Base-by-base conservation (phyloP, 352 stramenopile species). In the Phytophthora kernoviae region DNA sequence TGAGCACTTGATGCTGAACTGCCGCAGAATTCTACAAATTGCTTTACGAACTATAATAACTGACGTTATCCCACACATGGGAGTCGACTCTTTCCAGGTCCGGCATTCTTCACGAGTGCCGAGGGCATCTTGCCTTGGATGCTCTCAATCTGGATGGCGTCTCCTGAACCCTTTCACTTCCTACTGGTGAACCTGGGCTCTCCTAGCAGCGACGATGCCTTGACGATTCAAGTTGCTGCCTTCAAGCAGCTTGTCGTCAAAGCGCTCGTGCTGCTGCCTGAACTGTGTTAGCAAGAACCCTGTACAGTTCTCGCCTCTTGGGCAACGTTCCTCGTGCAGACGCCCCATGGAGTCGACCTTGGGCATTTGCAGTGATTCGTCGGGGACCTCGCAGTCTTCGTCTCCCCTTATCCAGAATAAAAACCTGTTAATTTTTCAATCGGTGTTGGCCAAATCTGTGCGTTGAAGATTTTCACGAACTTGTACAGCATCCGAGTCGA, bases 371-470 rank as follows among this genome's bases (percentile, higher is more conserved):
- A 37, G 52, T 52, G 51, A 10, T 32, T 54, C 40, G 30, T 15
- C 11, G 20, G 48, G 44, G 11, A 40, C 58, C 47, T 61, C 24
- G 24, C 24, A 30, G 24, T 30, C 24, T 30, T 51, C 12, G 21
- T 62, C 21, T 59, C 24, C 27, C 24, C 6, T 30, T 30, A 7
- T 30, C 24, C 24, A 30, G 24, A 30, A 3, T 30, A 6, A 30
- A 30, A 30, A 30, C 24, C 24, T 30, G 24, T 30, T 30, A 6
- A 30, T 30, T 30, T 30, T 67, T 69, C 66, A 70, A 62, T 75
- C 66, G 32, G 50, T 70, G 33, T 57, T 69, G 48, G 47, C 53
- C 43, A 75, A 34, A 22, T 75, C 62, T 51, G 67, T 75, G 14
- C 67, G 54, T 60, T 51, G 52, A 7, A 75, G 39, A 2, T 75